Evolutionary conservation across 768 basidiomycete species (phyloP), one percentile per base, ranked within the genome.

Genomic region (Auricularia cornea): DNA sequence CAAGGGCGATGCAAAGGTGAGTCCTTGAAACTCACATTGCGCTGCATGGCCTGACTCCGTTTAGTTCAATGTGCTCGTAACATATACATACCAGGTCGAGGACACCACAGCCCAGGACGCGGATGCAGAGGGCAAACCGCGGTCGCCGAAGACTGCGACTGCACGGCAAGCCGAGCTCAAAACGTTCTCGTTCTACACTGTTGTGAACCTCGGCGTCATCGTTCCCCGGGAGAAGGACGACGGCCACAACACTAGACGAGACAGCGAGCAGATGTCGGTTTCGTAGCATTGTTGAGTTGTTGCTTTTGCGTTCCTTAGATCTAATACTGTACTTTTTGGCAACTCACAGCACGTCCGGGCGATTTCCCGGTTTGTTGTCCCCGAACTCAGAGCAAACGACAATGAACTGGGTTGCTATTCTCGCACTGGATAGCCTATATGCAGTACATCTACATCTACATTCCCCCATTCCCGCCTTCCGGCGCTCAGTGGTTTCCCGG

Each of bases 31-130:
- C 61, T 63, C 12, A 10, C 59, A n/a, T 4, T 38, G n/a, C 10
- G 26, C 35, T 38, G 31, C 35, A 3, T 16, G 1, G 23, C 35
- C 28, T 30, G 18, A 38, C 32, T 8, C 6, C 48, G 20, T 57
- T 3, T 72, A 98, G 95, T 94, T 94, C 73, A 94, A 94, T 69
- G 88, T 98, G 84, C 83, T 94, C 65, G 89, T 99, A 1, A 85
- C 92, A 2, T 98, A 93, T 74, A 96, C 94, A 0, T 99, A 98
- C 72, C 84, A 90, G 35, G 89, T 92, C 0, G 96, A 98, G 70
- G 95, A 97, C 65, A 81, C 86, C 28, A 79, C 84, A 2, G 83
- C 84, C 16, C 82, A 84, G 1, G 86, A 88, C 60, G 77, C 59
- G 68, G 60, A 78, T 75, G n/a, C 75, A 74, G 77, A 77, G 18